A percentile compares a stretch with the other conserved stretches of the same genome.
phyloP scores from a whole-genome alignment of 352 stramenopile species.

The Phytophthora sansomeana region DNA sequence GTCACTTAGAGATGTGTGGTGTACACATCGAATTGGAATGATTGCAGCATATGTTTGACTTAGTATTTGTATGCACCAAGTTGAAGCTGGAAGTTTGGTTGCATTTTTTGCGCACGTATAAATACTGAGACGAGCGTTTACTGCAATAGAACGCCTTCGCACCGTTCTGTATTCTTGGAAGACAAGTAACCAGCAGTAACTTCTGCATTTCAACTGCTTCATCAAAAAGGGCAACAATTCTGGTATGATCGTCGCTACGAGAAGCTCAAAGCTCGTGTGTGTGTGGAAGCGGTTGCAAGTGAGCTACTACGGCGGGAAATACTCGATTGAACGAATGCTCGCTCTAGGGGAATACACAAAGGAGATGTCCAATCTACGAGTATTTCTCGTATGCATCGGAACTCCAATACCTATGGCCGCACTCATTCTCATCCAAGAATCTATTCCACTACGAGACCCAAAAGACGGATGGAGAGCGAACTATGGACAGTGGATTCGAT shows the following conservation, averaged over 20 bases:
- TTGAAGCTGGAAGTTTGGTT: constrained; percentile 32
- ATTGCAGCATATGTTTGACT: too few species aligned
- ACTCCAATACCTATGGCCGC: constrained; percentile 21
- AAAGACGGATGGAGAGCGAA: constrained; percentile 17
- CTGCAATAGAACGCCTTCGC: too few species aligned
- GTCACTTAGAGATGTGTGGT: constrained; percentile 4
- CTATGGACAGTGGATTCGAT: too few species aligned
- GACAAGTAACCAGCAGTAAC: too few species aligned
- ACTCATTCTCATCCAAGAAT: constrained; percentile 23
- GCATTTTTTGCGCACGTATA: too few species aligned
- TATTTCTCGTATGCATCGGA: constrained; percentile 20
- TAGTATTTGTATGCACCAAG: constrained; percentile 14
- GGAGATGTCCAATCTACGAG: constrained; percentile 1
- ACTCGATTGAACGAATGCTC: constrained; percentile 28
- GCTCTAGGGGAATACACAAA: constrained; percentile 22
- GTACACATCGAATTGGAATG: not conserved
- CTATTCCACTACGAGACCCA: constrained; percentile 24
- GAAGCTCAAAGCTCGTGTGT: not conserved
- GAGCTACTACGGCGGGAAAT: constrained; percentile 22
- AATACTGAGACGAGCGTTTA: too few species aligned
- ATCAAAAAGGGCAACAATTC: too few species aligned
- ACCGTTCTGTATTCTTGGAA: too few species aligned
- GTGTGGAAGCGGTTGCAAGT: constrained; percentile 19
- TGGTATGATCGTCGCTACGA: constrained; percentile 5
- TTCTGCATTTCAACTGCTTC: too few species aligned